Evolutionary conservation across 2,329 filamentous ascomycete genomes (phyloP), one percentile per base, ranked within the genome.

Genomic region (Monosporascus sp.): DNA sequence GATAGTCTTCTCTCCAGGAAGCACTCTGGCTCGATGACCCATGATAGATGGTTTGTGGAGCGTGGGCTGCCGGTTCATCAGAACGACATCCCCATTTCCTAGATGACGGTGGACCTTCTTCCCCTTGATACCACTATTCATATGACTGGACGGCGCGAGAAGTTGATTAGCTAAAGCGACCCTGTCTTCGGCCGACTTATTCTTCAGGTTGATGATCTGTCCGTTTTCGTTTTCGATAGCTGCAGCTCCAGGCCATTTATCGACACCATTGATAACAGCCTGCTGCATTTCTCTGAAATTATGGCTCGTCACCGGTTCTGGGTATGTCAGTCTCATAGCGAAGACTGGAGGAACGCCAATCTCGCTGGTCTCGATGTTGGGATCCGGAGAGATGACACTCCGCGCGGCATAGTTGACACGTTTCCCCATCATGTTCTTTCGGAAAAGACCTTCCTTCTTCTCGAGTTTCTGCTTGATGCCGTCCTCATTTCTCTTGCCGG

Each of bases 351-450:
- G 94, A 3, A 99, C 93, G 70, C 94, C 94, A 61, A 99, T 97
- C 73, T 99, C 94, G 70, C 96, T 97, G 19, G 94, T 97, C 71
- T 99, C 94, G 65, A 99, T 96, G 67, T 97, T 99, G 3, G 94
- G 94, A 68, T 99, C 94, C 0, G 94, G 94, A 9, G 93, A 97
- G 63, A 99, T 99, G 69, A 99, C 94, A 80, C 90, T 96, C 70
- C 94, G 88, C 38, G 94, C 94, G 49, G 94, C 94, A 69, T 94
- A 97, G 71, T 99, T 97, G 74, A 99, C 94, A 77, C 94, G 91
- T 79, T 99, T 99, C 56, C 94, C 94, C 94, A 99, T 99, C 94
- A 99, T 97, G 73, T 99, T 97, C 78, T 96, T 97, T 64, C 94
- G 83, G 78, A 99, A 99, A 31, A 99, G 80, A 60, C 94, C 94